Evolutionary conservation across 305 asterid species (phyloP).

Genomic region (Solanum hybrid): DNA sequence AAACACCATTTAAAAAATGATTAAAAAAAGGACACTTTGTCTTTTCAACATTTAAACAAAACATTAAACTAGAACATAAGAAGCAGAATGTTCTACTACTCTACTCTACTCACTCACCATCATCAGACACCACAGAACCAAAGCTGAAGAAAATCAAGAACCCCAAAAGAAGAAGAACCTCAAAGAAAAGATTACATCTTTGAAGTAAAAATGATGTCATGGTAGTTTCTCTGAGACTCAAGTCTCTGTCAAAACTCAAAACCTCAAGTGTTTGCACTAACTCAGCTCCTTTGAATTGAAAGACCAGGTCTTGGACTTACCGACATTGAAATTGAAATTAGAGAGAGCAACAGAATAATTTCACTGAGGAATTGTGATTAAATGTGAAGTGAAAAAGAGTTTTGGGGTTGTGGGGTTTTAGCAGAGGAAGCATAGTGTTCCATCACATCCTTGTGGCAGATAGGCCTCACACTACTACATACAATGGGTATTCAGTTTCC

Average conservation of each 20-base stretch:
- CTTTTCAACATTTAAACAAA: conserved; percentile 7
- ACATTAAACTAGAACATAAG: not conserved
- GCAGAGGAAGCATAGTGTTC: conserved; percentile 44
- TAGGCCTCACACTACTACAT: conserved; percentile 6
- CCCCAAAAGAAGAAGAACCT: conserved; percentile 28
- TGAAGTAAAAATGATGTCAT: not conserved
- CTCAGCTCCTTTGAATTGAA: not conserved
- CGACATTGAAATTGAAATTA: conserved; percentile 19
- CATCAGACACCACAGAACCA: conserved; percentile 48
- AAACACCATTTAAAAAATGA: conserved; percentile 5
- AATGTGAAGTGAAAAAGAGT: conserved; percentile 22
- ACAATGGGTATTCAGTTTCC: conserved; percentile 6
- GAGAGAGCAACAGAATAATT: conserved; percentile 20
- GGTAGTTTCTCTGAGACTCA: not conserved
- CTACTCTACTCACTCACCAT: conserved; percentile 52
- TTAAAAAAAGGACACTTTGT: conserved; percentile 15
- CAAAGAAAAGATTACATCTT: not conserved
- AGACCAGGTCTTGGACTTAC: conserved; percentile 18
- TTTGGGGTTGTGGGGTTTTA: not conserved
- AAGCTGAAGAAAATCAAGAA: conserved; percentile 38
- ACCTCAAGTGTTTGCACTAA: not conserved
- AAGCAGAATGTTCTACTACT: conserved; percentile 5
- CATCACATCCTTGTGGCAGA: conserved; percentile 60
- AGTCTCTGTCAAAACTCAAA: not conserved
- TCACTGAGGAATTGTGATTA: conserved; percentile 30